Base-by-base conservation (phyloP, 2,329 filamentous ascomycete genomes). In the Beauveria varroae region DNA sequence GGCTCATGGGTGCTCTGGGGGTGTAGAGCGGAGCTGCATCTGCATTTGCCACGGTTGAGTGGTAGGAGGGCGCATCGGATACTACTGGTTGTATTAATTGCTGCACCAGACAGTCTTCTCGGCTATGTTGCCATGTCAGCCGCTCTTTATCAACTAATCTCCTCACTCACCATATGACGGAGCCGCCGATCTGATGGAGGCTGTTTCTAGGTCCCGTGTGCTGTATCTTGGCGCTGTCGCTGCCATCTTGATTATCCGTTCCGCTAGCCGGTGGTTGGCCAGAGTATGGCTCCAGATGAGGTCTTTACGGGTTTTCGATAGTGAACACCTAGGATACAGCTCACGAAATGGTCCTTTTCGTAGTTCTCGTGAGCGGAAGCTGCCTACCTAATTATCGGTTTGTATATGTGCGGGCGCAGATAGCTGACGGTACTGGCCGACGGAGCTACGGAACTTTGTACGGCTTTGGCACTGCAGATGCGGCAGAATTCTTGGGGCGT, bases 1-100 rank as follows among this genome's bases (percentile, higher is more conserved):
- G 26, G 49, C n/a, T 41, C 18, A 20, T 5, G 24, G 20, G 51
- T 22, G 58, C 65, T 63, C 63, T 67, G 70, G 80, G 79, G 10
- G 80, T 75, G 66, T 85, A 85, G 10, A 80, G 73, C 5, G 83
- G 82, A n/a, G 78, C 72, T 43, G 74, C 68, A 64, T 83, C 80
- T 46, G 72, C 68, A 65, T 76, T 75, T n/a, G 74, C 76, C 40
- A 77, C 75, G 57, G 77, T 79, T 20, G 84, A 85, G 68, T 85
- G 83, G 69, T 88, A 87, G 1, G 85, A 85, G 5, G 86, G 86
- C 2, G 79, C 82, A 58, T 87, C 85, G 59, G 86, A 89, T 64
- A 83, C 82, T 86, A 65, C 55, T 43, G 41, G 30, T 16, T 26
- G 34, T 41, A 37, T 60, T 56, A 50, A 26, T 52, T 57, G 46